Evolutionary conservation across 352 stramenopile species (phyloP).

Genomic region (Pythium folliculosum): DNA sequence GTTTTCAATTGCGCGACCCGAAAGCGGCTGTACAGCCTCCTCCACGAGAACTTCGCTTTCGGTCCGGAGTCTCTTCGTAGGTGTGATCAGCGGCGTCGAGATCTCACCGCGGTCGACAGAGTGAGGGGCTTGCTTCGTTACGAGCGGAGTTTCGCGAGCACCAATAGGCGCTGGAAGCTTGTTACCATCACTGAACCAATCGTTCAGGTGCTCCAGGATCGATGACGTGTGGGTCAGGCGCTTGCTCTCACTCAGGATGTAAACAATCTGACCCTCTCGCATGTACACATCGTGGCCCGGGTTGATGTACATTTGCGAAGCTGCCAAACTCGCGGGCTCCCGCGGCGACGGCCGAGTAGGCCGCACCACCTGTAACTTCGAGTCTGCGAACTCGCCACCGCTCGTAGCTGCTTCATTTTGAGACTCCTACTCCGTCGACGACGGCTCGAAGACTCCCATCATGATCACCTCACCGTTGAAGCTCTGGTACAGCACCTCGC

Average conservation of each 20-base stretch:
- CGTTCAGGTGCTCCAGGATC: constrained; percentile 42
- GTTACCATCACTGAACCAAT: constrained; percentile 49
- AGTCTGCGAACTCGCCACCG: neutral
- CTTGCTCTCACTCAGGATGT: constrained; percentile 71
- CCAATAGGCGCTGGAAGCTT: constrained; percentile 17
- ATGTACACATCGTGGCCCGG: constrained; percentile 50
- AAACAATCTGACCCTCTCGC: constrained; percentile 49
- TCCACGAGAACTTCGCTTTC: constrained; percentile 45
- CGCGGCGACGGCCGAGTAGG: neutral
- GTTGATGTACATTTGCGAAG: constrained; percentile 44
- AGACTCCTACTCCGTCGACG: no score
- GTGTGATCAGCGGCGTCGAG: neutral
- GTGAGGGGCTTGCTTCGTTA: neutral
- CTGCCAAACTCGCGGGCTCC: constrained; percentile 4
- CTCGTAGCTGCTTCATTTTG: no score
- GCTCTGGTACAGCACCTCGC: constrained; percentile 55
- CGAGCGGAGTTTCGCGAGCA: no score
- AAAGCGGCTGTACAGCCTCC: constrained; percentile 30
- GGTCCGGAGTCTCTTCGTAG: neutral
- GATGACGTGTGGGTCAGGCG: constrained; percentile 49
- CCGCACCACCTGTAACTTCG: constrained; percentile 15
- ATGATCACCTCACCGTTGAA: constrained; percentile 63
- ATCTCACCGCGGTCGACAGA: neutral
- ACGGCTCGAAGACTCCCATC: constrained; percentile 32
- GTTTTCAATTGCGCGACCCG: constrained; percentile 35